Conservation (phyloP, 2,329 filamentous ascomycete genomes). For the Alternaria sp. region DNA sequence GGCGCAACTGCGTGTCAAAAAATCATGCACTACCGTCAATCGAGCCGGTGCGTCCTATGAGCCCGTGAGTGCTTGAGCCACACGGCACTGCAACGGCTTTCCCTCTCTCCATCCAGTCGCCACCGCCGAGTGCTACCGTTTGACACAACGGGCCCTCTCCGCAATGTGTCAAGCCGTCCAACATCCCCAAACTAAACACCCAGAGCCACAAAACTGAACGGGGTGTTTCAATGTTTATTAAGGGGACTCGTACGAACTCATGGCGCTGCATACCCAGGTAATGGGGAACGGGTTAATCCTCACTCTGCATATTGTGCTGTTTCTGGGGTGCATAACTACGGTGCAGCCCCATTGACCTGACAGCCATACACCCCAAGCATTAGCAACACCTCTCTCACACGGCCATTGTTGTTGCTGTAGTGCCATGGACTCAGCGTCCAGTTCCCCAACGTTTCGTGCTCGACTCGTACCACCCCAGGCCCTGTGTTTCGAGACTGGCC, state of each 20-base stretch:
- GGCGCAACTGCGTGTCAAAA: constrained; percentile 18
- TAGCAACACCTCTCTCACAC: background rate
- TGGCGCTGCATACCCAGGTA: background rate
- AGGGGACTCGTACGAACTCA: constrained; percentile 5
- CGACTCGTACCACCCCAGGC: constrained; percentile 14
- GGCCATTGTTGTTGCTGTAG: background rate
- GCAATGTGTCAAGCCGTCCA: constrained; percentile 7
- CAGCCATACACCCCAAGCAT: background rate
- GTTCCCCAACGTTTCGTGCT: constrained; percentile 10
- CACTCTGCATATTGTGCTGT: background rate
- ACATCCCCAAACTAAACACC: constrained; percentile 18
- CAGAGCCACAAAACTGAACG: constrained; percentile 8
- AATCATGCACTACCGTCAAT: constrained; percentile 21
- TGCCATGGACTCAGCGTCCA: background rate
- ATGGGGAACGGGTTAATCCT: background rate
- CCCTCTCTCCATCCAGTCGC: constrained; percentile 3
- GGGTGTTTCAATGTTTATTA: constrained; percentile 14
- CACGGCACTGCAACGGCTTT: constrained; percentile 8
- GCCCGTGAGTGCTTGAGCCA: constrained; percentile 19
- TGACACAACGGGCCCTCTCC: constrained; percentile 7
- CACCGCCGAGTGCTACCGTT: background rate
- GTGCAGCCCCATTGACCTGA: background rate
- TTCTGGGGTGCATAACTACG: constrained; percentile 1
- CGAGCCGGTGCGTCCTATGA: constrained; percentile 24
- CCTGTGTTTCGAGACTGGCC: constrained; percentile 12